Conservation (phyloP, 2,329 filamentous ascomycete genomes). For the Taxawa tesnikishii region DNA sequence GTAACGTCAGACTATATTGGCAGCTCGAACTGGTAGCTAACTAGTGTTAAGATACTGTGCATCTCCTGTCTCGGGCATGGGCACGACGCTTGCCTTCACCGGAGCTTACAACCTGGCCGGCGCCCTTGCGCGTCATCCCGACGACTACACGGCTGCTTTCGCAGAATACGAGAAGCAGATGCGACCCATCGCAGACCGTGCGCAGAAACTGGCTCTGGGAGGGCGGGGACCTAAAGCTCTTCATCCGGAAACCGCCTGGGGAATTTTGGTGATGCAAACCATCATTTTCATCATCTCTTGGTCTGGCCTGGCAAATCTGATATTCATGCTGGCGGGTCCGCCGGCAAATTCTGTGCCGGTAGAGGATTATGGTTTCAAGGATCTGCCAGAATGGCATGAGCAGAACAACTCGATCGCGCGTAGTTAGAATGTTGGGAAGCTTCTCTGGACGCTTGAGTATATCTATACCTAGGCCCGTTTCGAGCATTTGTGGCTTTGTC, state of each 20-base stretch:
- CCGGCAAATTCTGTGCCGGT: not conserved
- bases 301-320: slow-evolving; percentile 8
- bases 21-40: slow-evolving; percentile 11
- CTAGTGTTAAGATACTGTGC: slow-evolving; percentile 5
- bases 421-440: too few relatives aligned
- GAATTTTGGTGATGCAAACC: slow-evolving; percentile 11
- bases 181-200: slow-evolving; percentile 12
- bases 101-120: slow-evolving; percentile 21
- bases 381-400: slow-evolving; percentile 8
- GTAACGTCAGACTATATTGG: slow-evolving; percentile 4
- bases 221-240: too few relatives aligned
- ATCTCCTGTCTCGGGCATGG: slow-evolving; percentile 21
- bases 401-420: too few relatives aligned
- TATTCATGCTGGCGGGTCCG: slow-evolving; percentile 11
- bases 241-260: slow-evolving; percentile 14
- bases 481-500: too few relatives aligned
- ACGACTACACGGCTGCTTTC: slow-evolving; percentile 13
- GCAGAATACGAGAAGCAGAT: slow-evolving; percentile 15
- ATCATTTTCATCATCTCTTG: not conserved
- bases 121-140: slow-evolving; percentile 10
- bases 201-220: slow-evolving; percentile 18
- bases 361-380: not conserved
- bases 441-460: too few relatives aligned
- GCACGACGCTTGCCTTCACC: slow-evolving; percentile 20
- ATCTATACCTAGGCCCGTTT: too few relatives aligned